Base-by-base conservation (phyloP, 2,329 filamentous ascomycete species). In the Pseudogymnoascus sp. region DNA sequence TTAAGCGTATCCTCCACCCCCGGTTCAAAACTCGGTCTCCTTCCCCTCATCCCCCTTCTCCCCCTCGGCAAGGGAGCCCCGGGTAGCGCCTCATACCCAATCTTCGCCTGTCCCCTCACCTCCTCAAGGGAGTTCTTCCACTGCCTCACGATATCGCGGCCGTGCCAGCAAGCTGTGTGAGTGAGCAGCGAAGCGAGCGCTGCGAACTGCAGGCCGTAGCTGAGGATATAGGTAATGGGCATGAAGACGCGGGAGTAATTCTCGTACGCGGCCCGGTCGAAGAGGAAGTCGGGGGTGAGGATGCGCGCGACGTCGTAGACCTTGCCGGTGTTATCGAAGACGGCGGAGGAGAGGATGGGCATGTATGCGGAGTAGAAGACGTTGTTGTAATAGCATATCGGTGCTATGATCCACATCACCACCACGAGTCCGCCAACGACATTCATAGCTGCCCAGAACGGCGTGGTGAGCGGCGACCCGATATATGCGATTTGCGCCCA, bases 401-500 rank as follows among this genome's bases (percentile, higher is more conserved):
- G 90, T 1, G 90, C 89, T 32, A 89, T 74, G 60, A 93, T 82
- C 90, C 90, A 94, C 87, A 94, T 93, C 59, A 94, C 88, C 57
- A 91, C 75, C 2, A 91, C 84, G 58, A 94, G 78, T 4, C 90
- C 90, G 62, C 87, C 88, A 28, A 94, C 83, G 37, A 94, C 90
- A 68, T 94, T 94, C 74, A 92, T 84, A 7, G 90, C 87, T 39
- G 90, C 88, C 90, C 90, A 91, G 73, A 93, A 94, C 0, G 90
- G 90, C 0, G 90, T 91, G 14, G 94, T 79, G 6, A 95, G 77
- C 0, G 89, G 91, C 3, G 90, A 94, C 14, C 91, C 91, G 67
- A 95, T 94, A 69, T 72, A 87, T 0, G 91, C 90, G 64, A 96
- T 87, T 70, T 96, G 91, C 0, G 89, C 89, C 91, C 91, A 96